Base-by-base conservation (phyloP, 2,329 filamentous ascomycete genomes). In the Stemphylium lycopersici region DNA sequence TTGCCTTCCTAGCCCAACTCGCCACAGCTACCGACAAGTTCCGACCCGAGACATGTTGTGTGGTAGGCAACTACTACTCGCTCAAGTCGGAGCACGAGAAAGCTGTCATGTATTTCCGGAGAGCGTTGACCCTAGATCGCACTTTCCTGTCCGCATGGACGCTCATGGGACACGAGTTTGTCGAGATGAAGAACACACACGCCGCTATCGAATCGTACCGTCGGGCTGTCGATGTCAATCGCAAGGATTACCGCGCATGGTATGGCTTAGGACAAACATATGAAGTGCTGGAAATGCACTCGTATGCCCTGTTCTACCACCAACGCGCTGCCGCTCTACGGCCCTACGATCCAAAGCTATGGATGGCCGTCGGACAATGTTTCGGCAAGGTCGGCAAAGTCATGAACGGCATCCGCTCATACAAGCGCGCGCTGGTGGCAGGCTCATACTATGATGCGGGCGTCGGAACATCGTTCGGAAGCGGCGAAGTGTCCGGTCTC, bases 321-420 rank as follows among this genome's bases (percentile, higher is more conserved):
- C 96, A 98, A 71, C 91, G 95, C 52, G 95, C 95, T 0, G 93
- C 93, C 0, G 91, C 92, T 0, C 81, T 99, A 1, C 87, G 93
- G n/a, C 92, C 93, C 0, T 97, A 93, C 82, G 95, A 99, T 66
- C 91, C 93, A 0, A 98, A 98, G 76, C 96, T 99, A 90, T 99
- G 95, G 95, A 90, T 95, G 80, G 95, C 95, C 0, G 92, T 99
- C 4, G 95, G 91, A 8, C 90, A 90, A 31, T 97, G 93, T 72
- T 87, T 96, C 60, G 89, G 93, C 58, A 93, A 93, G 72, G 96
- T 97, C 83, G 89, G 88, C 47, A 87, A 93, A 49, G 82, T 91
- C 45, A 84, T 87, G n/a, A 93, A 97, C 65, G 93, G 91, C 26
- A 97, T 99, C 75, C 95, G 96, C 69, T 91, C 95, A 0, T 86